phyloP scores from a whole-genome alignment of 305 asterid genomes.

The Fraxinus platypoda region DNA sequence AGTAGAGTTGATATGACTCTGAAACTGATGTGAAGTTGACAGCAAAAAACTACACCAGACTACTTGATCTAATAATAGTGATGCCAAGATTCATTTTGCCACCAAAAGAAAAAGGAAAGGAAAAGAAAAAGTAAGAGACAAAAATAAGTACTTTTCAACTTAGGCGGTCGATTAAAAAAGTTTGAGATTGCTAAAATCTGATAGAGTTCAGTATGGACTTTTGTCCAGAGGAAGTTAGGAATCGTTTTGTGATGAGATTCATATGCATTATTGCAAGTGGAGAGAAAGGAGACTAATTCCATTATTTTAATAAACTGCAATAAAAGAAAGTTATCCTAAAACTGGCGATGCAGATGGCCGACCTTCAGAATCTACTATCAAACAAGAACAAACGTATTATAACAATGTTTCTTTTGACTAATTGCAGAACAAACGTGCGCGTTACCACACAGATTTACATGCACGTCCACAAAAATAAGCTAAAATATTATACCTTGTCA shows the following conservation, averaged over 20 bases:
- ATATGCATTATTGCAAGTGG: conserved; percentile 38
- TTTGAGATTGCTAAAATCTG: conserved; percentile 7
- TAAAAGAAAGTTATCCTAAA: conserved; percentile 18
- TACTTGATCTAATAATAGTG: neutral
- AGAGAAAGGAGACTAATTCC: conserved; percentile 35
- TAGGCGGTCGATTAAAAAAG: conserved; percentile 15
- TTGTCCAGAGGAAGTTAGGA: conserved; percentile 33
- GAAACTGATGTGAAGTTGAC: conserved; percentile 22
- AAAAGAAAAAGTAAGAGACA: conserved; percentile 21
- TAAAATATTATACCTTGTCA: neutral
- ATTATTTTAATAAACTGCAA: conserved; percentile 28
- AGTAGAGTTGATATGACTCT: neutral
- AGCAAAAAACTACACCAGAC: neutral
- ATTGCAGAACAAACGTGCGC: neutral
- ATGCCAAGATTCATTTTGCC: conserved; percentile 23
- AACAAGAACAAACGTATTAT: too few species aligned
- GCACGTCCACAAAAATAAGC: neutral
- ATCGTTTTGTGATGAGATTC: conserved; percentile 27
- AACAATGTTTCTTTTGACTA: neutral
- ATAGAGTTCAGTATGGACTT: conserved; percentile 33
- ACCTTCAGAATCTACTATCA: neutral
- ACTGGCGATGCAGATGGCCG: neutral
- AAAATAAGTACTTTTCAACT: conserved; percentile 19
- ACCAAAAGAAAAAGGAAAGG: conserved; percentile 6
- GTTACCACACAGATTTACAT: neutral